These are phyloP conservation scores for Kondoa subrosea DNA, from an alignment of 768 basidiomycete species.

Conservation along the genomic window DNA sequence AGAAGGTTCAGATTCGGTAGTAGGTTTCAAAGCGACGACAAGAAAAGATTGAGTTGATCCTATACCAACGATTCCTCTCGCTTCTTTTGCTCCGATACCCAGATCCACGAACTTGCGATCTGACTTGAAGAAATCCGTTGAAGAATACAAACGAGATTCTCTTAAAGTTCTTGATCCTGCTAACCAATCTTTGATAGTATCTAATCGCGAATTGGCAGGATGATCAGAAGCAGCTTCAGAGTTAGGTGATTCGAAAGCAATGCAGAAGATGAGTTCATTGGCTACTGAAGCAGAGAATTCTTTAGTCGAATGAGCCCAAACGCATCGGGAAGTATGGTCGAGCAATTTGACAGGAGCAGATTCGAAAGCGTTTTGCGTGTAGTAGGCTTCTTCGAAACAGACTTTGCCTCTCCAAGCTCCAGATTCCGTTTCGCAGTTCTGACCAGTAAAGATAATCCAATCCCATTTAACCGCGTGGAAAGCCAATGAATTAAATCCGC, in stretches of 20 bases:
- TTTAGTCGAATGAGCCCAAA: slow-evolving; percentile 72
- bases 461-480: slow-evolving; percentile 69
- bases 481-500: slow-evolving; percentile 47
- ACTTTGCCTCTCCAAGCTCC: slow-evolving; percentile 40
- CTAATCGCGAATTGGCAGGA: neutral
- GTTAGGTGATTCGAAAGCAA: slow-evolving; percentile 52
- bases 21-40: slow-evolving; percentile 70
- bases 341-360: slow-evolving; percentile 46
- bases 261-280: slow-evolving; percentile 65
- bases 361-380: slow-evolving; percentile 68
- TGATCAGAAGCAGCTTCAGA: slow-evolving; percentile 13
- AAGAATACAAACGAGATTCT: slow-evolving; percentile 53
- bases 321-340: slow-evolving; percentile 55
- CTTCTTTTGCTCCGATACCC: slow-evolving; percentile 52
- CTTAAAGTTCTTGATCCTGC: slow-evolving; percentile 37
- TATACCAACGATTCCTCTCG: slow-evolving; percentile 76
- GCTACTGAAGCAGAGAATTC: slow-evolving; percentile 40
- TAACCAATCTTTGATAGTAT: slow-evolving; percentile 30
- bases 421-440: slow-evolving; percentile 39
- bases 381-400: slow-evolving; percentile 72
- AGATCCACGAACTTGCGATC: slow-evolving; percentile 60
- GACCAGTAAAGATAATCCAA: slow-evolving; percentile 64
- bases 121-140: slow-evolving; percentile 61
- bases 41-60: slow-evolving; percentile 86
- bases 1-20: slow-evolving; percentile 26